Evolutionary conservation across 352 stramenopile genomes (phyloP).

Genomic region (Bremia lactucae): DNA sequence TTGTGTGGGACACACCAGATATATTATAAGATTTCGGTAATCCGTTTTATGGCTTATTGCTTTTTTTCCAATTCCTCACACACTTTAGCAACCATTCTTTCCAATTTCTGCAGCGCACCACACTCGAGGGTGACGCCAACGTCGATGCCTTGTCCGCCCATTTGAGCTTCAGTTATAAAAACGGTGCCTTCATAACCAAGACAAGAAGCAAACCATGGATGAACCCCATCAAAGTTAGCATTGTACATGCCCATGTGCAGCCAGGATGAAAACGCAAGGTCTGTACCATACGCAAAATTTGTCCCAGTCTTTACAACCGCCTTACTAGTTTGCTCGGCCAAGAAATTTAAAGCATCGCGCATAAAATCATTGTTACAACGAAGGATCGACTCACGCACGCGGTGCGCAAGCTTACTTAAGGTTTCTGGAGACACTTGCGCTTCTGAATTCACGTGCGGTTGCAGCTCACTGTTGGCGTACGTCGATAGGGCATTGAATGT

Average conservation of each 20-base stretch:
- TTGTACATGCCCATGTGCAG: slow-evolving; percentile 53
- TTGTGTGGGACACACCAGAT: no score
- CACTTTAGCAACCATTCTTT: no score
- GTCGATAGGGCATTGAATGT: slow-evolving; percentile 41
- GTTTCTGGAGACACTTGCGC: slow-evolving; percentile 2
- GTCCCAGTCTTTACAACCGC: slow-evolving; percentile 26
- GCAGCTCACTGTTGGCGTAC: slow-evolving; percentile 13
- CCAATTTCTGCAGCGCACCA: slow-evolving; percentile 24
- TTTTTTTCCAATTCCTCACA: no score
- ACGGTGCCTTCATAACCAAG: slow-evolving; percentile 24
- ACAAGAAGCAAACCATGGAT: slow-evolving; percentile 30
- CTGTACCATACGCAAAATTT: slow-evolving; percentile 37
- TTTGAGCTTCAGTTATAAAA: slow-evolving; percentile 38
- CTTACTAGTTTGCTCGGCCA: slow-evolving; percentile 21
- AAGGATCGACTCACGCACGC: slow-evolving; percentile 36
- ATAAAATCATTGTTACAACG: slow-evolving; percentile 27
- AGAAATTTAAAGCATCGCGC: slow-evolving; percentile 41
- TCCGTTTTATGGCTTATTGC: no score
- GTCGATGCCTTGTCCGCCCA: slow-evolving; percentile 24
- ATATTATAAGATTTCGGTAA: no score
- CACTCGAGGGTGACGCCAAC: slow-evolving; percentile 34
- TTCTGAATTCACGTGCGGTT: not conserved
- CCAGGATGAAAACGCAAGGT: slow-evolving; percentile 57
- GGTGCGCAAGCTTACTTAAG: slow-evolving; percentile 19
- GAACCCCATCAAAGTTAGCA: slow-evolving; percentile 30